Base-by-base conservation (phyloP, 768 basidiomycete genomes). In the Cystobasidium tubakii region DNA sequence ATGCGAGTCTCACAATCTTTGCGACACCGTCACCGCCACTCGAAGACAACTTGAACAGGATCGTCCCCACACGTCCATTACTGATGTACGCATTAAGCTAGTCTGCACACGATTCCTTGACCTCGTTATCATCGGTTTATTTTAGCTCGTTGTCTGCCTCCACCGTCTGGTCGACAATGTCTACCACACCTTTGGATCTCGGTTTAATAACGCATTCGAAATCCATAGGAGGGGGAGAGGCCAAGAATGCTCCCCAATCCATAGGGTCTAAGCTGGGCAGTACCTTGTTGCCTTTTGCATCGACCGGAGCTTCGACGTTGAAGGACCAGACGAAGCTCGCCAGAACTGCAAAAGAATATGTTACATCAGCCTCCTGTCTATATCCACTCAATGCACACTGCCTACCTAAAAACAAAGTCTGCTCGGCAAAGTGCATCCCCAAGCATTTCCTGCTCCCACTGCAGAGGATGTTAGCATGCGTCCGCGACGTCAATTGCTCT, bases 371-470 rank as follows among this genome's bases (percentile, higher is more conserved):
- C 15, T 12, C 12, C 15, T 2, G 4, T 15, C 17, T 60, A 6
- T 31, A 15, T 25, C 4, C 15, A 29, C 4, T 31, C 17, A 34
- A 27, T 4, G 57, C 6, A 60, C 13, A 27, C 9, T 12, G 29
- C 23, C 27, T 31, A 60, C 57, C 57, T 21, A 60, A 29, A 25
- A 60, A 60, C 15, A 60, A 23, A 6, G 57, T 60, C 21, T 60
- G 57, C 33, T 60, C 57, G 6, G 57, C 57, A 29, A 60, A 60
- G 27, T 60, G 57, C 57, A 60, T 60, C 1, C 57, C 57, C 21
- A 60, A 21, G 57, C 57, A 60, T 31, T 60, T 60, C 33, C 57
- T 27, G 33, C 57, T 60, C 57, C 57, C 57, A 23, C 57, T 60
- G 33, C 6, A 60, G 21, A 34, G 29, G 23, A n/a, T 4, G 13